Evolutionary conservation across 352 stramenopile genomes (phyloP), one percentile per base, ranked within the genome.

Genomic region (Peronospora destructor): DNA sequence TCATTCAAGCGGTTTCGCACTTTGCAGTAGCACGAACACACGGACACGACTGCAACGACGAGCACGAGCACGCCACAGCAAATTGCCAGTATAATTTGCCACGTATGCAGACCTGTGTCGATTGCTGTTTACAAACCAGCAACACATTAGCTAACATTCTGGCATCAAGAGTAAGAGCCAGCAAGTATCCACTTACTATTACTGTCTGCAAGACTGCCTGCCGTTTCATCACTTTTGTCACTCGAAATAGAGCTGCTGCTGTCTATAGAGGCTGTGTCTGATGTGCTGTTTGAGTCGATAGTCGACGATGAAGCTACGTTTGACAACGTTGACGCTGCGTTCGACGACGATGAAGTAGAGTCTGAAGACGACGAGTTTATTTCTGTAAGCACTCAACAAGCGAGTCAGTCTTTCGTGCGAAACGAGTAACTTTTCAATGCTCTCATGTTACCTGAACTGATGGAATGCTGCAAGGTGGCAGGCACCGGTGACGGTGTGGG

Each of bases 81-180:
- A 40, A 82, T 76, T 58, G 73, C 73, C 35, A 78, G 46, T 36
- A 58, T 57, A 46, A 78, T 75, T 38, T 79, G 65, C 71, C 68
- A 79, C 47, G 45, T 66, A 36, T 54, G 45, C 44, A 78, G 44
- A 3, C 47, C 40, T 19, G 39, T 41, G 32, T 41, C 36, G 12
- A 6, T 39, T 48, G 40, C 50, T 72, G 28, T 32, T 32, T 2
- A 32, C 28, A 32, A 32, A 32, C 28, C 5, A 12, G 28, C 28
- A 32, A 4, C 28, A 40, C 16, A 51, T 49, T 26, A 32, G 32
- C 37, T 42, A 45, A n/a, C 28, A 19, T 32, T 10, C 19, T 11
- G 8, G 17, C 2, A 16, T 17, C 29, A 52, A 29, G 14, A 25
- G 17, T 26, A 0, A 57, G 10, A 49, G 23, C 23, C 23, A 26